Percentiles rank a stretch among this genome's conserved stretches.
Evolutionary conservation across 148 eudicot genomes (phyloP).

Genomic region (Pouteria glomerata): DNA sequence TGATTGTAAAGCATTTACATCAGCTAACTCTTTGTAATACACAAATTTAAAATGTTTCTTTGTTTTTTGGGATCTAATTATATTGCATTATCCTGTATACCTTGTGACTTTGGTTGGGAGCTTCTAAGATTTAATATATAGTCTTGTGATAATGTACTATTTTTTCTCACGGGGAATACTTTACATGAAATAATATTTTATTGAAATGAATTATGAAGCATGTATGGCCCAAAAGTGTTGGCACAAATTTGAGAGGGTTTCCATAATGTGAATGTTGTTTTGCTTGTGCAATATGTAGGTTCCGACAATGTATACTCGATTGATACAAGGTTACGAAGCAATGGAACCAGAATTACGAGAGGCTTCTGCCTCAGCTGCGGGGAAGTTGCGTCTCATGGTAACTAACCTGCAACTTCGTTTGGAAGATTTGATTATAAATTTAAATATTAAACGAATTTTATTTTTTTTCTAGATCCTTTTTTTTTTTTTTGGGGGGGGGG

Average conservation of each 20-base stretch:
- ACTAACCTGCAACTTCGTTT: constrained; percentile 15
- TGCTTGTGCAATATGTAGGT: constrained; percentile 45
- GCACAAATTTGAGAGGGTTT: background rate
- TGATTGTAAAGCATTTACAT: background rate
- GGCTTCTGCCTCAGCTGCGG: constrained; percentile 72
- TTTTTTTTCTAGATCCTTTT: background rate
- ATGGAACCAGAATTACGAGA: constrained; percentile 72
- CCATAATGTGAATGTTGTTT: background rate
- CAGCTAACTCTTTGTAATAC: background rate
- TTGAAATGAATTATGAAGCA: background rate
- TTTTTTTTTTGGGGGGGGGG: too few relatives aligned
- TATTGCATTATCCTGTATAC: background rate
- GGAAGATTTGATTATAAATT: background rate
- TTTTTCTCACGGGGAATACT: background rate
- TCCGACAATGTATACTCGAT: constrained; percentile 93
- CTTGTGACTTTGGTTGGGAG: background rate
- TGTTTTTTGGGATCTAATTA: background rate
- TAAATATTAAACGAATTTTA: background rate
- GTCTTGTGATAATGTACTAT: background rate
- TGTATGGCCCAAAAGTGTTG: background rate
- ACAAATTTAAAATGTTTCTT: background rate
- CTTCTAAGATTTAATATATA: background rate
- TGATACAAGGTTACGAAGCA: constrained; percentile 97
- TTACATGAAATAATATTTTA: background rate
- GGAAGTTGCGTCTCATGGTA: constrained; percentile 93